Conservation (phyloP, 169 alveolate genomes). For the Plasmodium knowlesi region DNA sequence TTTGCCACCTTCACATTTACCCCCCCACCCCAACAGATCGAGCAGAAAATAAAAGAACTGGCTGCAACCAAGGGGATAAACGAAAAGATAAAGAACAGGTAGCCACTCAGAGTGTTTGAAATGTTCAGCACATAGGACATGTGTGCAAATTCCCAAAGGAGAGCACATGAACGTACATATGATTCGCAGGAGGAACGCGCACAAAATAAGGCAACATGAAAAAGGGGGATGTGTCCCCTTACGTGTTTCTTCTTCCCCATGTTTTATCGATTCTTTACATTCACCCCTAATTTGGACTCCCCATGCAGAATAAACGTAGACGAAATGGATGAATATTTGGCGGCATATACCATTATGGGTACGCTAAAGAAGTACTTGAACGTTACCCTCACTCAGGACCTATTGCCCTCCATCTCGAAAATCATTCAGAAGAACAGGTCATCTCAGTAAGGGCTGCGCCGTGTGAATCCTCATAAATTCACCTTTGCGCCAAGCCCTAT, state of each 20-base stretch:
- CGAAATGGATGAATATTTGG: constrained; percentile 64
- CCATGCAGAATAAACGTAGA: constrained; percentile 33
- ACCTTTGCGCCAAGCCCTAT: neutral
- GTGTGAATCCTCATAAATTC: neutral
- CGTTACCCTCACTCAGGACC: constrained; percentile 65
- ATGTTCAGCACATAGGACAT: neutral
- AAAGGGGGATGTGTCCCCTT: neutral
- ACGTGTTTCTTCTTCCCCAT: neutral
- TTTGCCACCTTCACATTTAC: neutral
- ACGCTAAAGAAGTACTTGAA: constrained; percentile 58
- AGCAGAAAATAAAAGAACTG: constrained; percentile 34
- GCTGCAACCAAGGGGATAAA: constrained; percentile 16
- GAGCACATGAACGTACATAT: neutral
- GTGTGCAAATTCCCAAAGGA: neutral
- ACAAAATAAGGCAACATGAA: neutral
- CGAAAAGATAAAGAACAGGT: constrained; percentile 71
- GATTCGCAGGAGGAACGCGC: neutral
- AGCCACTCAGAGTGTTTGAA: neutral
- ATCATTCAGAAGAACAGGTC: constrained; percentile 55
- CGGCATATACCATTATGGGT: constrained; percentile 68
- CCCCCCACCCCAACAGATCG: constrained; percentile 34
- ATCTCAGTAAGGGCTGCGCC: neutral
- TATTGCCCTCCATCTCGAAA: constrained; percentile 70
- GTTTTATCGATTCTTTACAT: neutral
- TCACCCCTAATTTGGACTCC: neutral